Conservation (phyloP, 441 rosid genomes). For the Populus hybrid region DNA sequence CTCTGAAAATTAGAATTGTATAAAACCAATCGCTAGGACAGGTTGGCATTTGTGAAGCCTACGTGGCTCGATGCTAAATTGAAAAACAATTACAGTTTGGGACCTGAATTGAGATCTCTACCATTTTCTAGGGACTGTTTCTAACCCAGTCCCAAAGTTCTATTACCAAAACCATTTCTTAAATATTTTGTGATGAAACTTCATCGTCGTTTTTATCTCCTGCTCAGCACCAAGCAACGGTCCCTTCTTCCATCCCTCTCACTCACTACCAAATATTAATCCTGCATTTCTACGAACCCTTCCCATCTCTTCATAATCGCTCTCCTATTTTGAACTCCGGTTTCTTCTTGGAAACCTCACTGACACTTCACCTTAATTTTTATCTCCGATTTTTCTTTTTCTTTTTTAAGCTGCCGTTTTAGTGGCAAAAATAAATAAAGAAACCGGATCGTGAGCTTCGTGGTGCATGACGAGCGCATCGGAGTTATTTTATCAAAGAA, state of each 20-base stretch:
- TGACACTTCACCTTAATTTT: too few relatives aligned
- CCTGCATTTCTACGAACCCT: too few relatives aligned
- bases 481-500: constrained; percentile 72
- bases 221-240: neutral
- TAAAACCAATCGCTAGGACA: neutral
- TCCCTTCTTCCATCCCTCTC: neutral
- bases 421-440: neutral
- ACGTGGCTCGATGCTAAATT: neutral
- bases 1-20: too few relatives aligned
- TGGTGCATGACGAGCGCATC: constrained; percentile 88
- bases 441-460: neutral
- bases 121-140: too few relatives aligned
- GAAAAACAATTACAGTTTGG: too few relatives aligned
- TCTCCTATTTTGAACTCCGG: neutral
- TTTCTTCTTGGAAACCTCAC: neutral
- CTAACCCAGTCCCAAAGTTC: neutral
- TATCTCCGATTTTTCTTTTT: neutral
- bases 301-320: too few relatives aligned
- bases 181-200: neutral
- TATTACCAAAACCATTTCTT: too few relatives aligned
- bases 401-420: neutral
- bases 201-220: too few relatives aligned
- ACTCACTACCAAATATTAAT: too few relatives aligned
- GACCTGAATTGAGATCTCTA: too few relatives aligned
- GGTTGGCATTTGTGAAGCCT: neutral